phyloP scores from a whole-genome alignment of 352 stramenopile genomes.

The Hyphochytrium catenoides region DNA sequence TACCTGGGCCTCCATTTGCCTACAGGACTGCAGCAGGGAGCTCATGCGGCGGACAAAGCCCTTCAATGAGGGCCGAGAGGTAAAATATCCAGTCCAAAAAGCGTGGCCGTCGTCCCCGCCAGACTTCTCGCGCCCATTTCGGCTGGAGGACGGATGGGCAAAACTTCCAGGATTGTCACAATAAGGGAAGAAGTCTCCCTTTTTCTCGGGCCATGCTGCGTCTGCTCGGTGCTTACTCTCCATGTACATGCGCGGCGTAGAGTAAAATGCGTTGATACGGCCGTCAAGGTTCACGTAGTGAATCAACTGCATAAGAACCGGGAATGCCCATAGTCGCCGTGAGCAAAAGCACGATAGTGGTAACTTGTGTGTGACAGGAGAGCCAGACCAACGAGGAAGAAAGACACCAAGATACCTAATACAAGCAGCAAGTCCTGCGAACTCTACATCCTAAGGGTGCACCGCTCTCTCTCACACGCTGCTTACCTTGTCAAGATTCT shows the following conservation, averaged over 20 bases:
- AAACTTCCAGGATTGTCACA: no score
- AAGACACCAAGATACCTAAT: no score
- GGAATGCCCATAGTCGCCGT: neutral
- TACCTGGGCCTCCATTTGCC: conserved; percentile 65
- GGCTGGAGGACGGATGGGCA: no score
- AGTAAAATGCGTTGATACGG: conserved; percentile 85
- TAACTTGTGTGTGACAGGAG: no score
- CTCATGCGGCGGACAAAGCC: conserved; percentile 65
- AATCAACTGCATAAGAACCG: neutral
- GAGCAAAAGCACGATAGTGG: neutral
- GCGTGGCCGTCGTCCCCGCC: no score
- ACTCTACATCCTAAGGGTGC: no score
- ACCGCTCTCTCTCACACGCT: no score
- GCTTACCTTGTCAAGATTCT: conserved; percentile 91
- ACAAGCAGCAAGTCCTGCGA: no score
- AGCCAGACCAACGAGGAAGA: no score
- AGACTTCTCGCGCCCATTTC: no score
- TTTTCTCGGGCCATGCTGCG: conserved; percentile 59
- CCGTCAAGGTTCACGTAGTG: conserved; percentile 75
- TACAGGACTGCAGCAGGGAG: conserved; percentile 54
- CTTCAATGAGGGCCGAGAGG: conserved; percentile 74
- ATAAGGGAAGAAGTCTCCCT: conserved; percentile 93
- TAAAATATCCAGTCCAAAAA: conserved; percentile 77
- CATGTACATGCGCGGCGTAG: conserved; percentile 84
- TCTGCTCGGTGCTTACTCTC: conserved; percentile 62